Evolutionary conservation across 441 rosid genomes (phyloP), one percentile per base, ranked within the genome.

Genomic region (Viola pubescens): DNA sequence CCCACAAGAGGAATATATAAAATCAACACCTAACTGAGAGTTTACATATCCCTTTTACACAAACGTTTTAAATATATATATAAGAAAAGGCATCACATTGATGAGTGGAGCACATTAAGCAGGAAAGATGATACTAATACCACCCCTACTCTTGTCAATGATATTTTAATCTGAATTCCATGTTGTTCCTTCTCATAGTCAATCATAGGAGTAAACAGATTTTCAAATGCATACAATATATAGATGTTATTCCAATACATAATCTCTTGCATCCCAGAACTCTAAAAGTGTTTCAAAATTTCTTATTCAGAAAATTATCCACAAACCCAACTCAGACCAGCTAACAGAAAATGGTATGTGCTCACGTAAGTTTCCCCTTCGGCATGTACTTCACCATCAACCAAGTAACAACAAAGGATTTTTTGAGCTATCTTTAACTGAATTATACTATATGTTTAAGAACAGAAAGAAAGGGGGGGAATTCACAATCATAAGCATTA

Each of bases 241-340:
- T 37, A 48, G 14, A 48, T 13, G 50, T 9, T n/a, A 56, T 57
- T 12, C 38, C 12, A 13, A n/a, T 26, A 58, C 43, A 44, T 9
- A 44, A 11, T 50, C 34, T 26, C 34, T 26, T 0, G 34, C 2
- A 26, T 26, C 34, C 34, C 2, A 26, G 34, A 26, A 26, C 34
- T 16, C 19, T 16, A 16, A 16, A 16, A 16, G 19, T 16, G 19
- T 16, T 16, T 16, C 19, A 16, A 26, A 26, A 26, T 26, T 26
- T 26, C 34, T 26, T 26, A 26, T 26, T 26, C 34, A 2, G 34
- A 26, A 26, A 26, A 26, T 26, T 26, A 26, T 14, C 11, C 37
- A 42, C 38, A 59, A 37, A 43, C 54, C 43, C 39, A 49, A 60
- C 46, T 39, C 38, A 60, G 10, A 48, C 34, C 13, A 37, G 38